Conservation (phyloP, 495 filamentous ascomycete species). For the Hypomontagnella submonticulosa region DNA sequence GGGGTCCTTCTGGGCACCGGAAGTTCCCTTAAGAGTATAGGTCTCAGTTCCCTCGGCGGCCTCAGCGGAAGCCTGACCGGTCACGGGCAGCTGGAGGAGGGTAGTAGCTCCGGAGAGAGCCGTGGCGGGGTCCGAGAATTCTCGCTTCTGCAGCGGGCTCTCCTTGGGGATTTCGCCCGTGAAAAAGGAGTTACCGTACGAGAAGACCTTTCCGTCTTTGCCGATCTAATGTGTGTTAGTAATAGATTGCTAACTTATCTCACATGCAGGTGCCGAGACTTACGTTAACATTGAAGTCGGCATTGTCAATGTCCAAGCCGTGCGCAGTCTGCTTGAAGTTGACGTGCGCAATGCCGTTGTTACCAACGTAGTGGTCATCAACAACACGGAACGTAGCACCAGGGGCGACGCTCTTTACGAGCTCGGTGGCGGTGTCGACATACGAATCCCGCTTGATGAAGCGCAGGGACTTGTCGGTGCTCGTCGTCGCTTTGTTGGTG, state of each 20-base stretch:
- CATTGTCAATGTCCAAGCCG: conserved; percentile 65
- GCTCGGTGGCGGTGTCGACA: conserved; percentile 49
- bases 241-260: not conserved
- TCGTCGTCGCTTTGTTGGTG: conserved; percentile 36
- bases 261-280: conserved; percentile 19
- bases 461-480: conserved; percentile 28
- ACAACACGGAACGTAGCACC: conserved; percentile 53
- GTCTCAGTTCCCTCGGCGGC: conserved; percentile 45
- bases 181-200: conserved; percentile 58
- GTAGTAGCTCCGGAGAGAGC: conserved; percentile 51
- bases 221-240: conserved; percentile 49
- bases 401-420: conserved; percentile 46
- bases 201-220: conserved; percentile 55
- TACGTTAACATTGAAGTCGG: conserved; percentile 67
- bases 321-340: conserved; percentile 65
- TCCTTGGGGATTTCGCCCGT: conserved; percentile 49
- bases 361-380: conserved; percentile 57
- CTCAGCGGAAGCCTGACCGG: conserved; percentile 50
- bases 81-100: conserved; percentile 50
- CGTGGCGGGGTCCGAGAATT: conserved; percentile 47
- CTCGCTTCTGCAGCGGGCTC: conserved; percentile 50
- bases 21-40: conserved; percentile 52
- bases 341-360: conserved; percentile 63
- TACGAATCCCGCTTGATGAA: conserved; percentile 46
- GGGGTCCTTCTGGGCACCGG: conserved; percentile 55